Percentiles rank a stretch among this genome's conserved stretches.
These are phyloP conservation scores for Vigna angularis DNA, from an alignment of 306 rosid genomes.

Conservation along the genomic window DNA sequence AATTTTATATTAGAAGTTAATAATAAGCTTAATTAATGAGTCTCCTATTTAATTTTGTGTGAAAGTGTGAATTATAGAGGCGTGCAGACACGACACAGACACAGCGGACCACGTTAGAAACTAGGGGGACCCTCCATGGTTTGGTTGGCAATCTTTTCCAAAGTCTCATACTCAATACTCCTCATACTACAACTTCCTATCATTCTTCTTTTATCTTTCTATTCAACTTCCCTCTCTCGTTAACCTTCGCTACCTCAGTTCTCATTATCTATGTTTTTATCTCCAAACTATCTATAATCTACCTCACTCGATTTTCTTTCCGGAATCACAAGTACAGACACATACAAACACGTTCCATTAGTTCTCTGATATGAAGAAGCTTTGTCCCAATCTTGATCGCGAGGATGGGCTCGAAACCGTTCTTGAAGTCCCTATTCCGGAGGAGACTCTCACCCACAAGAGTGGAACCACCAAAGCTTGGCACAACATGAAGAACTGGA, in stretches of 20 bases:
- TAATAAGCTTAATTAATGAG: background rate
- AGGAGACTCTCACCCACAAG: conserved; percentile 68
- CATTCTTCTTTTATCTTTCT: conserved; percentile 37
- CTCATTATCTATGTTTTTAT: background rate
- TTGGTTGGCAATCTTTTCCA: conserved; percentile 60
- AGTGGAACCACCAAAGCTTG: conserved; percentile 61
- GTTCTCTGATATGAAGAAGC: conserved; percentile 72
- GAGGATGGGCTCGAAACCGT: conserved; percentile 95
- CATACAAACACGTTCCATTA: background rate
- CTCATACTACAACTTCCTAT: conserved; percentile 21
- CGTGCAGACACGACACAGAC: conserved; percentile 96
- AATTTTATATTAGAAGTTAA: conserved; percentile 35
- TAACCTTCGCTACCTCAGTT: background rate
- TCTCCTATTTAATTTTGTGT: conserved; percentile 30
- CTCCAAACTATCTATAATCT: background rate
- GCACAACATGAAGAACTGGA: conserved; percentile 85
- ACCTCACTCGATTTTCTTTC: background rate
- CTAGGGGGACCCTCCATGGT: conserved; percentile 50
- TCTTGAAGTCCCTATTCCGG: conserved; percentile 96
- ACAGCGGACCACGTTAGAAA: conserved; percentile 70
- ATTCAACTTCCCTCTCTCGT: conserved; percentile 40
- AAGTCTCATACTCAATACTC: conserved; percentile 30
- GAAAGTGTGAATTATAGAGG: conserved; percentile 50
- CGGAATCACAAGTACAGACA: background rate
- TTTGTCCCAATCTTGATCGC: conserved; percentile 83